phyloP scores from a whole-genome alignment of 306 rosid species.

The Gleditsia sinensis region DNA sequence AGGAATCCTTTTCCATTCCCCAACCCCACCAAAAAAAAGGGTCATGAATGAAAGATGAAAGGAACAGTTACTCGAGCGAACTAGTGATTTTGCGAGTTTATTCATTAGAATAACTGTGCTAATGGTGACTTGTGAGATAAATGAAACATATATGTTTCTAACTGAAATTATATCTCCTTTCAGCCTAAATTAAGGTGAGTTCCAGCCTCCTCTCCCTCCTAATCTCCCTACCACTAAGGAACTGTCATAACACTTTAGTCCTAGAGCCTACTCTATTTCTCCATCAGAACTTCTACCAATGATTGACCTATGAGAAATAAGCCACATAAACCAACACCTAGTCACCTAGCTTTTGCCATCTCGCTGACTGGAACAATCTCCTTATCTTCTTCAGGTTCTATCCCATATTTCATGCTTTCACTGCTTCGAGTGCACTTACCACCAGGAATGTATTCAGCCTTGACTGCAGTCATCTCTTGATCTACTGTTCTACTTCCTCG shows the following conservation, averaged over 20 bases:
- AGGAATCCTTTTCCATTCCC: too few relatives aligned
- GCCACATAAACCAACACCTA: neutral
- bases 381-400: constrained; percentile 41
- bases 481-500: constrained; percentile 50
- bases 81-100: too few relatives aligned
- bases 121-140: too few relatives aligned
- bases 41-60: too few relatives aligned
- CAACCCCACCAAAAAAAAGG: too few relatives aligned
- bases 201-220: constrained; percentile 10
- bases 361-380: constrained; percentile 23
- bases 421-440: constrained; percentile 32
- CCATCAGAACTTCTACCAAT: constrained; percentile 33
- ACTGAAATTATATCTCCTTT: constrained; percentile 9
- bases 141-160: constrained; percentile 17
- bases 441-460: constrained; percentile 51
- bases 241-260: constrained; percentile 27
- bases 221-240: constrained; percentile 26
- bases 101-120: too few relatives aligned
- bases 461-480: constrained; percentile 47
- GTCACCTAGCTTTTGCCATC: constrained; percentile 32
- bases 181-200: constrained; percentile 29
- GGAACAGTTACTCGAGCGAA: too few relatives aligned
- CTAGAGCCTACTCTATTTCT: constrained; percentile 26
- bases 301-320: constrained; percentile 10
- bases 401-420: constrained; percentile 34